Percentiles rank a stretch among this genome's conserved stretches.
phyloP scores from a whole-genome alignment of 352 stramenopile genomes.

The Phytophthora brassicae region DNA sequence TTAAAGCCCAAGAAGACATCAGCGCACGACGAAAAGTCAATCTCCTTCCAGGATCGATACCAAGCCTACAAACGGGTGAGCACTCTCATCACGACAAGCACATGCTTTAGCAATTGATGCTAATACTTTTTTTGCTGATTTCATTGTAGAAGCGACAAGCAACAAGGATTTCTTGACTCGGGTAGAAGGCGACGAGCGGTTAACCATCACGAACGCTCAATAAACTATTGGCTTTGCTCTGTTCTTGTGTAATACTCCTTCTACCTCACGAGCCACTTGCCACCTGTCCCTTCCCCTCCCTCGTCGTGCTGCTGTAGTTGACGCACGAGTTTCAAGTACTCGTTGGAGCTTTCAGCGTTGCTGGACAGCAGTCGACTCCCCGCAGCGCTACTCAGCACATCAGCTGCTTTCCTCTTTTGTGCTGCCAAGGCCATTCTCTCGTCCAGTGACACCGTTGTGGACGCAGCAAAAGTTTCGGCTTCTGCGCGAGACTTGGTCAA shows the following conservation, averaged over 20 bases:
- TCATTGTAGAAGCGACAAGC: constrained; percentile 50
- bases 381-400: constrained; percentile 33
- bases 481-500: constrained; percentile 36
- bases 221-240: constrained; percentile 30
- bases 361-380: constrained; percentile 3
- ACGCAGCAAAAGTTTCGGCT: constrained; percentile 11
- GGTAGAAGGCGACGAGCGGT: constrained; percentile 9
- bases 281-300: constrained; percentile 44
- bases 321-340: constrained; percentile 66
- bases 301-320: constrained; percentile 62
- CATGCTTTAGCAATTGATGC: background rate
- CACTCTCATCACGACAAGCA: background rate
- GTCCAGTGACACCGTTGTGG: constrained; percentile 36
- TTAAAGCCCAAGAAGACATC: constrained; percentile 63
- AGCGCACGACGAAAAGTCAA: constrained; percentile 39
- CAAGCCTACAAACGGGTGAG: constrained; percentile 63
- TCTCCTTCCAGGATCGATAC: constrained; percentile 79
- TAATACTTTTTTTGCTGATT: constrained; percentile 13
- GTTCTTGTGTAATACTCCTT: no score
- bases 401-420: constrained; percentile 50
- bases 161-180: constrained; percentile 29
- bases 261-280: constrained; percentile 76
- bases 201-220: constrained; percentile 25
- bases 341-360: constrained; percentile 34
- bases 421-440: constrained; percentile 66